Base-by-base conservation (phyloP, 495 filamentous ascomycete genomes). In the Tuber aestivum region DNA sequence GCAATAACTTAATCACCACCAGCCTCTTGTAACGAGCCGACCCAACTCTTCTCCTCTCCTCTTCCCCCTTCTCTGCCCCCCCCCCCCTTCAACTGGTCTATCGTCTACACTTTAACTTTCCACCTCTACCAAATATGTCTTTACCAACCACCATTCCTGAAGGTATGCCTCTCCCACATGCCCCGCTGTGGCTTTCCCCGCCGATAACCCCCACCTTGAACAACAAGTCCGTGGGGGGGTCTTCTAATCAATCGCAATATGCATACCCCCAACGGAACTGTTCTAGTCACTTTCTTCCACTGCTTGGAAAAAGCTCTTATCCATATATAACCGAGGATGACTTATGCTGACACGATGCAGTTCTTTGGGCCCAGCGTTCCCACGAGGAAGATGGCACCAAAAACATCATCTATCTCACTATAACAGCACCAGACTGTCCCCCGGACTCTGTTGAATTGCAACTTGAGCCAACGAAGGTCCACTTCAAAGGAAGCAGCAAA, bases 311-410 rank as follows among this genome's bases (percentile, higher is more conserved):
- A 27, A 61, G 50, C n/a, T 56, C 23, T 65, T 12, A 35, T 65
- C 32, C n/a, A n/a, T 7, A 35, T 65, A 35, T 65, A 32, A 65
- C 16, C 21, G 8, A 56, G 56, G 12, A 65, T 65, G 4, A 35
- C 35, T 35, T 35, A 27, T 65, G 27, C 56, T 65, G 27, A 65
- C 56, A 35, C 14, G 14, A 35, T 61, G 38, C 32, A 99, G 95
- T 98, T 80, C 91, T 92, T 86, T 99, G 95, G 95, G 95, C 95
- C 42, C 95, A 99, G 87, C 95, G 95, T 87, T 97, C 95, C 69
- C 94, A 91, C 84, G 86, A 83, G 76, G 85, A 87, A 77, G 96
- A 98, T 35, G 83, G 90, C 50, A 89, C 90, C 83, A 95, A 94
- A 86, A 98, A 98, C 86, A 91, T 92, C 87, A 87, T 98, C 87